Percentiles rank a stretch among this genome's conserved stretches.
phyloP scores from a whole-genome alignment of 176 grass and related monocot genomes.

The sorghum (Sorghum bicolor) region Sorghum_bicolor_NCBIv3 NC_012872.2:68578501-68579000 shows the following conservation, averaged over 20 bases:
- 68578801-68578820: slow-evolving; percentile 59
- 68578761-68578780: slow-evolving; percentile 57
- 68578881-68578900: neutral
- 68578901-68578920: neutral
- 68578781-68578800: slow-evolving; percentile 64
- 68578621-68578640: slow-evolving; percentile 27
- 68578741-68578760: slow-evolving; percentile 67
- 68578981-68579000: neutral
- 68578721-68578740: slow-evolving; percentile 55
- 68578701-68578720: slow-evolving; percentile 73
- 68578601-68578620: slow-evolving; percentile 20
- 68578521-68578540: neutral
- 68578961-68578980: neutral
- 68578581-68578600: neutral
- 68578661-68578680: slow-evolving; percentile 54
- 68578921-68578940: neutral
- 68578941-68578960: neutral
- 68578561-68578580: neutral
- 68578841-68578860: slow-evolving; percentile 27
- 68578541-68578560: neutral
- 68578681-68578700: slow-evolving; percentile 58
- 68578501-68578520: neutral
- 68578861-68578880: slow-evolving; percentile 4
- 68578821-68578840: slow-evolving; percentile 22
- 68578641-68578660: slow-evolving; percentile 60